Evolutionary conservation across 2,329 filamentous ascomycete species (phyloP).

Genomic region (Ploettnerulaceae sp.): DNA sequence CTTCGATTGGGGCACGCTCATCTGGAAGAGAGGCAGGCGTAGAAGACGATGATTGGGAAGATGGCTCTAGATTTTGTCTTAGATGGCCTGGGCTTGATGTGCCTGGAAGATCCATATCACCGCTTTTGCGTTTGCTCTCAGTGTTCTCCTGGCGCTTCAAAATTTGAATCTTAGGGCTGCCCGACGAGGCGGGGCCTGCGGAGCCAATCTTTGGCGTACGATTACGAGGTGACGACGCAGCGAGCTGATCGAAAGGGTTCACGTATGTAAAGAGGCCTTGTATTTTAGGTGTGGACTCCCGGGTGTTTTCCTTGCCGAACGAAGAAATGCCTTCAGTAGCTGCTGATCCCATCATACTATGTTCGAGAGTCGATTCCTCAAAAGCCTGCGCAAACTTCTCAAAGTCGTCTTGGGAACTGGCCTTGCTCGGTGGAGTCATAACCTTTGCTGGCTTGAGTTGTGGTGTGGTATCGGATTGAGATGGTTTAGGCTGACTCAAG

Average conservation of each 20-base stretch:
- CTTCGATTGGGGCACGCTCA: constrained; percentile 36
- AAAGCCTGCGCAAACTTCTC: constrained; percentile 40
- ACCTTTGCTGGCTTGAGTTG: constrained; percentile 27
- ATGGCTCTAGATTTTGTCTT: constrained; percentile 29
- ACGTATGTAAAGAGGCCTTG: constrained; percentile 58
- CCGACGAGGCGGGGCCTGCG: constrained; percentile 35
- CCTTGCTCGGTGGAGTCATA: constrained; percentile 38
- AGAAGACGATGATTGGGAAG: constrained; percentile 23
- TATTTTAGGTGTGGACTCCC: constrained; percentile 19
- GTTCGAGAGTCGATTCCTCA: constrained; percentile 40
- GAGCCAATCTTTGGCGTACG: constrained; percentile 44
- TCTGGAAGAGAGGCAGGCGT: constrained; percentile 30
- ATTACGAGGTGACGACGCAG: constrained; percentile 60
- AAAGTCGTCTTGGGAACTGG: constrained; percentile 31
- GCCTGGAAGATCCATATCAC: constrained; percentile 21
- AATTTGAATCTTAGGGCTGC: constrained; percentile 32
- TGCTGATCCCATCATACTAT: constrained; percentile 31
- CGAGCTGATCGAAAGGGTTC: constrained; percentile 67
- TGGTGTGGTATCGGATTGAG: constrained; percentile 45
- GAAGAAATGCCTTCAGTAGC: constrained; percentile 20
- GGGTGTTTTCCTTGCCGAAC: constrained; percentile 24
- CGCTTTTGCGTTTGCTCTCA: constrained; percentile 31
- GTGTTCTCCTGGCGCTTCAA: constrained; percentile 30
- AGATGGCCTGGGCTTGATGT: constrained; percentile 27
- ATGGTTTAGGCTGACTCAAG: constrained; percentile 71